Conservation (phyloP, 2,329 filamentous ascomycete genomes). For the Alternaria sp. region DNA sequence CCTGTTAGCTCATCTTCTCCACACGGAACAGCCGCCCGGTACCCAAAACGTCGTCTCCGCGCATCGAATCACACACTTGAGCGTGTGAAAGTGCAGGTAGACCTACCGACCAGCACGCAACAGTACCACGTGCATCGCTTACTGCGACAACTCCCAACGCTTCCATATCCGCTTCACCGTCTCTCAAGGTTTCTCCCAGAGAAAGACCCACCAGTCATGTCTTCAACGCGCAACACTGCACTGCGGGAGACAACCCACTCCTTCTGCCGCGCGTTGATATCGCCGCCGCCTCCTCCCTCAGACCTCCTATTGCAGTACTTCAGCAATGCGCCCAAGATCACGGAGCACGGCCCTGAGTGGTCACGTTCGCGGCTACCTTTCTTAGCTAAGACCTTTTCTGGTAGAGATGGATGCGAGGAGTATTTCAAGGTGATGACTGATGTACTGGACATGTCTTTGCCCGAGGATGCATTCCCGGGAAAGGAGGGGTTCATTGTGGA, state of each 20-base stretch:
- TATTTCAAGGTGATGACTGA: constrained; percentile 51
- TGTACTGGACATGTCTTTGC: constrained; percentile 47
- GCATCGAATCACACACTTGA: constrained; percentile 8
- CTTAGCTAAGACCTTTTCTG: constrained; percentile 50
- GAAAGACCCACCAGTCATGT: constrained; percentile 18
- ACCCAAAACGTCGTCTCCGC: constrained; percentile 8
- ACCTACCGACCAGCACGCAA: not conserved
- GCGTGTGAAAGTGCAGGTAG: not conserved
- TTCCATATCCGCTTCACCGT: constrained; percentile 4
- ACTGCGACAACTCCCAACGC: constrained; percentile 1
- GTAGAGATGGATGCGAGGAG: constrained; percentile 45
- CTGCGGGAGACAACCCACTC: constrained; percentile 36
- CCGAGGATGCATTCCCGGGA: constrained; percentile 44
- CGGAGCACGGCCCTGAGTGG: constrained; percentile 55
- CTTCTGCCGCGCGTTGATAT: constrained; percentile 44
- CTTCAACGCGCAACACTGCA: constrained; percentile 20
- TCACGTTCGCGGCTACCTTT: constrained; percentile 50
- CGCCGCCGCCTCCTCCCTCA: constrained; percentile 33
- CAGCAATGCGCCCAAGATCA: constrained; percentile 44
- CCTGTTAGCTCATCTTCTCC: constrained; percentile 13
- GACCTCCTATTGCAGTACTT: constrained; percentile 43
- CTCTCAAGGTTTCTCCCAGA: not conserved
- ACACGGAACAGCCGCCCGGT: constrained; percentile 13
- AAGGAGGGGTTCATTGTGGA: constrained; percentile 50
- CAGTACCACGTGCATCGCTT: constrained; percentile 10